phyloP scores from a whole-genome alignment of 2,329 filamentous ascomycete genomes.

The Fusarium guadeloupense region DNA sequence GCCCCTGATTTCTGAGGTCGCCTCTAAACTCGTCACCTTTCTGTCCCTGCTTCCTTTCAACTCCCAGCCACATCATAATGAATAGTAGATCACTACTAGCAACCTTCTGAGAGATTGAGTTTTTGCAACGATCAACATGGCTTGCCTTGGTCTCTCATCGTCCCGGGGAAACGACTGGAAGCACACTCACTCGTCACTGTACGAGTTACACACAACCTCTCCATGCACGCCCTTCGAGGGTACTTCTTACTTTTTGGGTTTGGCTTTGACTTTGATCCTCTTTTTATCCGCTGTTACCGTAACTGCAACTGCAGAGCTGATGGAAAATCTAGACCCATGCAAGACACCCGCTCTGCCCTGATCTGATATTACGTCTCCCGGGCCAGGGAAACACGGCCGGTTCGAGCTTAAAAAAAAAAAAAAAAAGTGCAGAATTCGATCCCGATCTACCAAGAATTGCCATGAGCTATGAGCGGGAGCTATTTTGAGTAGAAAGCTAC shows the following conservation, averaged over 20 bases:
- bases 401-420: constrained; percentile 1
- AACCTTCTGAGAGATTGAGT: neutral
- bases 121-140: constrained; percentile 26
- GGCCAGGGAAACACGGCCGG: constrained; percentile 7
- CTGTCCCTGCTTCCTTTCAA: constrained; percentile 1
- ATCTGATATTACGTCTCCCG: constrained; percentile 36
- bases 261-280: constrained; percentile 4
- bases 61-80: neutral
- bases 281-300: constrained; percentile 29
- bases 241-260: constrained; percentile 15
- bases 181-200: constrained; percentile 8
- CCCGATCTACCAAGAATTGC: constrained; percentile 7
- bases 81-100: constrained; percentile 2
- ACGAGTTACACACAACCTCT: constrained; percentile 5
- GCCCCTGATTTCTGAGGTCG: constrained; percentile 7
- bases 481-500: constrained; percentile 22
- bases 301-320: constrained; percentile 4
- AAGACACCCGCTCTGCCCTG: constrained; percentile 27
- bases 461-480: neutral
- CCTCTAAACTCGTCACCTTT: neutral
- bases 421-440: constrained; percentile 9
- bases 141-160: constrained; percentile 7
- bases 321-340: constrained; percentile 11
- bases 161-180: constrained; percentile 18
- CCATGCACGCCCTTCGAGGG: constrained; percentile 22